Base-by-base conservation (phyloP, 208 protist species). In the Acanthamoeba sp. region DNA sequence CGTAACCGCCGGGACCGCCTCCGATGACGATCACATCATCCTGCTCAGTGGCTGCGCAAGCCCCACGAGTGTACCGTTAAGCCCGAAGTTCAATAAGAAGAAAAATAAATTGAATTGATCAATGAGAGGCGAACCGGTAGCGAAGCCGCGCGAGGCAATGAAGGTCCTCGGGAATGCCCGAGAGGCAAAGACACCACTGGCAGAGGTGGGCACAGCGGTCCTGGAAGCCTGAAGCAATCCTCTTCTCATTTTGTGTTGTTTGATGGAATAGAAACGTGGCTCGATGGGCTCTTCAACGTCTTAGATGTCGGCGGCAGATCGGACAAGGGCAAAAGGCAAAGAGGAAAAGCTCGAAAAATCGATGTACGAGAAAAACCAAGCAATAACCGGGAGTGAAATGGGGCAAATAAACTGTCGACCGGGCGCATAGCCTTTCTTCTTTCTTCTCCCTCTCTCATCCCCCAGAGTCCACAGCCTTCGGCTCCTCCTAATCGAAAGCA, bases 1-100 rank as follows among this genome's bases (percentile, higher is more conserved):
- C 99, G 96, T 99, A 99, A 92, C 99, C 99, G 93, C 99, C 99
- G 64, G 99, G 99, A 12, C 99, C 99, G 94, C 99, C 99, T 69
- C 99, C 99, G 95, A 99, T 99, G 48, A 99, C 98, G 18, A 99
- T 98, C n/a, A 99, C 96, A 95, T 99, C 99, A 93, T 99, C 98
- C 73, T 97, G 93, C 90, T 95, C 95, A 12, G 76, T 64, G 40
- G 85, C 62, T 52, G 85, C 18, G 36, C 24, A 38, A 45, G n/a
- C n/a, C n/a, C n/a, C 34, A 73, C 20, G 12, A 10, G 29, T 18
- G 64, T 29, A 22, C 64, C 64, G 64, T 18, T 73, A 52, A 22
- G 48, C 16, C 16, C n/a, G 16, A 14, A 14, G 1, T 0, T 50
- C 45, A 50, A 52, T 62, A 62, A 50, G 45, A 62, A 62, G 22